phyloP scores from a whole-genome alignment of 345 rosid genomes.

The Gossypium herbaceum region DNA sequence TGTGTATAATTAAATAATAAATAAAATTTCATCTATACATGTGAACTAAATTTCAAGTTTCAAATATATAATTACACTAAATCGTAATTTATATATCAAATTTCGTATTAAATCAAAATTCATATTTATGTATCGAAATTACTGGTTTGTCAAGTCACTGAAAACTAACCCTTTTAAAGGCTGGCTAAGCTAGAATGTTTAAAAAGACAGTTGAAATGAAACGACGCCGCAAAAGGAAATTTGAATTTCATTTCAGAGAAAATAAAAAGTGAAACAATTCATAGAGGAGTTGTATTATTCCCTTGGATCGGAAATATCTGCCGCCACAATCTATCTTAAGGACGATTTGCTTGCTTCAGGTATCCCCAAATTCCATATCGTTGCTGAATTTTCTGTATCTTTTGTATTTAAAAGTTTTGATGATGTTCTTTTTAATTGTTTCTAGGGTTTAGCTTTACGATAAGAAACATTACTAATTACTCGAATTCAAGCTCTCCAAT shows the following conservation, averaged over 20 bases:
- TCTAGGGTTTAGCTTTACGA: constrained; percentile 8
- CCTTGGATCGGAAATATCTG: neutral
- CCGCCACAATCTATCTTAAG: neutral
- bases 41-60: no score
- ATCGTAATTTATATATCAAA: no score
- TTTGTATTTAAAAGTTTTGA: neutral
- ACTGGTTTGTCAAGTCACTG: no score
- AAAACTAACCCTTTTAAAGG: no score
- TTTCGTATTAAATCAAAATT: no score
- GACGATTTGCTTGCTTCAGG: neutral
- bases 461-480: neutral
- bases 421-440: neutral
- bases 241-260: neutral
- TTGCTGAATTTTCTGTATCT: neutral
- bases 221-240: neutral
- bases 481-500: neutral
- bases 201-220: no score
- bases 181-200: no score
- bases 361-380: neutral
- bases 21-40: no score
- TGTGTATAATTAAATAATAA: no score
- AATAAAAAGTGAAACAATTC: neutral
- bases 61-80: no score
- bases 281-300: neutral
- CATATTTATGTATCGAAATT: no score